Evolutionary conservation across 805 yeast genomes (phyloP).

Genomic region (Helenozyma rhizophorensis): DNA sequence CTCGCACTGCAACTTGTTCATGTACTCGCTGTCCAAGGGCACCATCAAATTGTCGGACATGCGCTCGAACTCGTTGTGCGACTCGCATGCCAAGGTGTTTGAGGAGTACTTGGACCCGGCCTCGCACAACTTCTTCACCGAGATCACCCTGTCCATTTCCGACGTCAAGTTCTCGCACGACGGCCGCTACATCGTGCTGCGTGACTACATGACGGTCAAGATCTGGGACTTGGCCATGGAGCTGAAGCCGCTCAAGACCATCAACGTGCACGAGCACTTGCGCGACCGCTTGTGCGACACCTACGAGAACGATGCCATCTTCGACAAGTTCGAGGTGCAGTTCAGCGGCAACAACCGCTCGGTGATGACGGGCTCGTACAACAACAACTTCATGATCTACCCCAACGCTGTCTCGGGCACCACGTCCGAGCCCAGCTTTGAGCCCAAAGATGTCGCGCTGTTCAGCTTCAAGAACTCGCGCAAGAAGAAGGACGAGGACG

Average conservation of each 20-base stretch:
- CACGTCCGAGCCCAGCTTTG: conserved; percentile 5
- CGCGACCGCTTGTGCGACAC: conserved; percentile 93
- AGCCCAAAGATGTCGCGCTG: conserved; percentile 3
- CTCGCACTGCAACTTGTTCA: conserved; percentile 80
- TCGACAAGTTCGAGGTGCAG: conserved; percentile 96
- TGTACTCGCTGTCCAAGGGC: conserved; percentile 95
- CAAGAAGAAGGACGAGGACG: conserved; percentile 35
- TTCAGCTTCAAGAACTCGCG: conserved; percentile 7
- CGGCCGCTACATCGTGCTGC: conserved; percentile 92
- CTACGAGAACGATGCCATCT: conserved; percentile 96
- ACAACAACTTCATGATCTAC: conserved; percentile 94
- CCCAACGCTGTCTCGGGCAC: conserved; percentile 62
- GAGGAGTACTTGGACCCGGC: conserved; percentile 93
- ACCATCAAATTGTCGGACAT: conserved; percentile 93
- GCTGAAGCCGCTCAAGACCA: conserved; percentile 87
- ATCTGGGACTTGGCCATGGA: conserved; percentile 99
- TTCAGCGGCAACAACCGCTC: conserved; percentile 90
- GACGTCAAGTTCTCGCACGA: conserved; percentile 90
- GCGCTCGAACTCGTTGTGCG: conserved; percentile 94
- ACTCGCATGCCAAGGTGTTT: conserved; percentile 77
- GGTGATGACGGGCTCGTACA: conserved; percentile 95
- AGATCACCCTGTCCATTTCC: conserved; percentile 88
- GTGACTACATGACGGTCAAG: conserved; percentile 96
- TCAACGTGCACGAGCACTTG: conserved; percentile 91
- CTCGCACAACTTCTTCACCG: conserved; percentile 93